Percentiles rank a stretch among this genome's conserved stretches.
Evolutionary conservation across 1,284 basidiomycete genomes (phyloP).

Genomic region (Ustilago bromivora): DNA sequence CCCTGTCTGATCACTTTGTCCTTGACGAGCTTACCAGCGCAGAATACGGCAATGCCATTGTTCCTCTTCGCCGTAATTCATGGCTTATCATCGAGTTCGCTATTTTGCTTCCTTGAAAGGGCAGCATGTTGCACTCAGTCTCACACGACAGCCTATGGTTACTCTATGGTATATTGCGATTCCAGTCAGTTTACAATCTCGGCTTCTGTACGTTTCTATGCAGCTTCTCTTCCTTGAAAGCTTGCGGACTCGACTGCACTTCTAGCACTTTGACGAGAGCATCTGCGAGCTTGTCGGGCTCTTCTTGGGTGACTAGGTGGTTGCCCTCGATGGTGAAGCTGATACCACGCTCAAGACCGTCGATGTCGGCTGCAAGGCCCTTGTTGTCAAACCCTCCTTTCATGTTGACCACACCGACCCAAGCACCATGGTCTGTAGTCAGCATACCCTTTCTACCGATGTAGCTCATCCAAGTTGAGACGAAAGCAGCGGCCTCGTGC

Average conservation of each 20-base stretch:
- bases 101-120: too few relatives aligned
- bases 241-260: slow-evolving; percentile 20
- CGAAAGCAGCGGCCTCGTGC: slow-evolving; percentile 62
- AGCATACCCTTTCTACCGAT: slow-evolving; percentile 30
- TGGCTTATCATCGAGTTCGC: background rate
- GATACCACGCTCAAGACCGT: slow-evolving; percentile 30
- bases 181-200: slow-evolving; percentile 14
- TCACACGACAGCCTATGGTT: background rate
- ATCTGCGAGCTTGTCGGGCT: slow-evolving; percentile 43
- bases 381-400: slow-evolving; percentile 34
- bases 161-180: background rate
- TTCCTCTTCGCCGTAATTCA: too few relatives aligned
- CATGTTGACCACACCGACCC: slow-evolving; percentile 43
- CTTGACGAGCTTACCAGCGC: too few relatives aligned
- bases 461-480: slow-evolving; percentile 35
- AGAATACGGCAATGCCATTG: too few relatives aligned
- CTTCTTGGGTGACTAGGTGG: slow-evolving; percentile 62
- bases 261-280: slow-evolving; percentile 34
- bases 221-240: slow-evolving; percentile 39
- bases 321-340: slow-evolving; percentile 41
- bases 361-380: slow-evolving; percentile 30
- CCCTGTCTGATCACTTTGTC: too few relatives aligned
- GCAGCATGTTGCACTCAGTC: too few relatives aligned
- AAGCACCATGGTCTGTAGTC: slow-evolving; percentile 24
- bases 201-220: slow-evolving; percentile 30